Conservation (phyloP, 2,329 filamentous ascomycete genomes). For the Sclerotinia spermophila region DNA sequence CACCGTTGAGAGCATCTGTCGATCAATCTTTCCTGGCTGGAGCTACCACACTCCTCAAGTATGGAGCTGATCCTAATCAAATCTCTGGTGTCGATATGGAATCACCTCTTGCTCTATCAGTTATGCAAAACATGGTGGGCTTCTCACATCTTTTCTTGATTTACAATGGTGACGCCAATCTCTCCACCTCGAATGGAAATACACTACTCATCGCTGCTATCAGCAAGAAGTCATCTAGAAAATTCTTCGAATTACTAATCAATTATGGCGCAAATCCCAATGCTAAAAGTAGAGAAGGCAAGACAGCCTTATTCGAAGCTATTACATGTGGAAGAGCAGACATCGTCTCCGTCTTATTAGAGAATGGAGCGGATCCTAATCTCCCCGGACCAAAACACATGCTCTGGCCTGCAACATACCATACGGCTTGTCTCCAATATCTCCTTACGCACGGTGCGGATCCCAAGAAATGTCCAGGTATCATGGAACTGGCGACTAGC, state of each 20-base stretch:
- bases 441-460: conserved; percentile 59
- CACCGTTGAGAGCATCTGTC: conserved; percentile 50
- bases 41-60: conserved; percentile 59
- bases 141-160: conserved; percentile 58
- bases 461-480: conserved; percentile 54
- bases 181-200: conserved; percentile 52
- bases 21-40: conserved; percentile 54
- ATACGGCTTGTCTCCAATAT: conserved; percentile 54
- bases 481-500: conserved; percentile 61
- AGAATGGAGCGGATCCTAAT: conserved; percentile 63
- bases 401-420: conserved; percentile 61
- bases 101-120: conserved; percentile 51
- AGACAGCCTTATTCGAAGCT: conserved; percentile 60
- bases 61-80: conserved; percentile 58
- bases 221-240: conserved; percentile 53
- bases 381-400: conserved; percentile 66
- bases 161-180: conserved; percentile 57
- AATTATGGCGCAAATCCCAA: conserved; percentile 58
- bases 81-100: conserved; percentile 49
- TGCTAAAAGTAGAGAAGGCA: conserved; percentile 56
- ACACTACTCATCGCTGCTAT: conserved; percentile 59
- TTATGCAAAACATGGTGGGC: conserved; percentile 50
- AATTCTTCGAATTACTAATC: conserved; percentile 56
- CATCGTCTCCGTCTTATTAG: conserved; percentile 50
- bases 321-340: conserved; percentile 55